Conservation (phyloP, 805 yeast species). For the Candida pseudoglaebosa region DNA sequence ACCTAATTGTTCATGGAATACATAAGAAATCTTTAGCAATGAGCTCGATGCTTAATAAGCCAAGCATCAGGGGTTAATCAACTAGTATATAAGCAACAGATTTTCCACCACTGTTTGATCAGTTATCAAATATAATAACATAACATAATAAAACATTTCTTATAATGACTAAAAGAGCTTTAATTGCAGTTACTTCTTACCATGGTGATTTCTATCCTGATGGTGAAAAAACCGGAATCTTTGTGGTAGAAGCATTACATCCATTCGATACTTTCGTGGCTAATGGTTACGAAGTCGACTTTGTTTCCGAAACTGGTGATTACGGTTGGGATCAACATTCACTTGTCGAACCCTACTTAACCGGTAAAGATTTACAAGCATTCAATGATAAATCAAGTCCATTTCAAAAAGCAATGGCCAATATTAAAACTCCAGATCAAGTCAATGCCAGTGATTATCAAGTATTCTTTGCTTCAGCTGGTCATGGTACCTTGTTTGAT, state of each 20-base stretch:
- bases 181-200: slow-evolving; percentile 42
- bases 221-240: slow-evolving; percentile 58
- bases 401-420: slow-evolving; percentile 34
- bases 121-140: too few species aligned
- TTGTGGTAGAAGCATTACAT: slow-evolving; percentile 54
- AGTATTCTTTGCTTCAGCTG: slow-evolving; percentile 60
- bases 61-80: too few species aligned
- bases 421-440: slow-evolving; percentile 47
- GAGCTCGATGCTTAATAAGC: too few species aligned
- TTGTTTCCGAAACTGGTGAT: slow-evolving; percentile 57
- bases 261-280: slow-evolving; percentile 48
- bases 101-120: too few species aligned
- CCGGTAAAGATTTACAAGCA: slow-evolving; percentile 40
- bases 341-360: slow-evolving; percentile 27
- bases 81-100: too few species aligned
- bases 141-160: too few species aligned
- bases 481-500: slow-evolving; percentile 61
- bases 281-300: slow-evolving; percentile 49
- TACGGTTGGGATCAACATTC: slow-evolving; percentile 61
- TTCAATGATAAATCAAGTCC: slow-evolving; percentile 36
- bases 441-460: slow-evolving; percentile 48
- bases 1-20: too few species aligned
- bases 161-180: slow-evolving; percentile 35
- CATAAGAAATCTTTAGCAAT: too few species aligned
- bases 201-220: slow-evolving; percentile 49